Conservation (phyloP, 768 basidiomycete genomes). For the Fomitopsis pulvina region DNA sequence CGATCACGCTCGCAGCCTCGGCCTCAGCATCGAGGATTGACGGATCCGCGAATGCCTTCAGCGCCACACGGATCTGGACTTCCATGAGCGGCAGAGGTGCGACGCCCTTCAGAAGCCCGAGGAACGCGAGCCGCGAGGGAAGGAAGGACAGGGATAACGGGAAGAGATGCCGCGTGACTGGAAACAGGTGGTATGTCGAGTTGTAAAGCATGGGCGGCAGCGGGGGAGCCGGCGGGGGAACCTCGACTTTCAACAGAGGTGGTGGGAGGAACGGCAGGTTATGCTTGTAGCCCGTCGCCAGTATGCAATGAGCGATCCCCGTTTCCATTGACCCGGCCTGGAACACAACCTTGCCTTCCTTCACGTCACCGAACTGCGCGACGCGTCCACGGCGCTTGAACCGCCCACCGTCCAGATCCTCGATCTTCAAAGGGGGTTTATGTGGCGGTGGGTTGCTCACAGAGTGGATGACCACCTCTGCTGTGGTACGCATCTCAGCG, state of each 20-base stretch:
- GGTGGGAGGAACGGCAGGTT: conserved; percentile 55
- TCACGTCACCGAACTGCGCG: conserved; percentile 30
- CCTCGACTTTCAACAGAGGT: conserved; percentile 24
- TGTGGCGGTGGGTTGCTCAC: conserved; percentile 27
- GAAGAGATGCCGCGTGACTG: conserved; percentile 65
- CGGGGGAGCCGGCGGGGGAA: conserved; percentile 42
- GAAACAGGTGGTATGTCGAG: conserved; percentile 61
- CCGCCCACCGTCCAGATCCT: conserved; percentile 16
- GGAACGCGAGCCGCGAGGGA: conserved; percentile 51
- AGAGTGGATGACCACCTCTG: conserved; percentile 50
- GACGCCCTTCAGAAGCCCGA: conserved; percentile 52
- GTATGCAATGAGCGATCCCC: conserved; percentile 54
- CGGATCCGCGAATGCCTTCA: conserved; percentile 49
- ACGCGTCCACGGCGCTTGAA: conserved; percentile 33
- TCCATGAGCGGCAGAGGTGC: conserved; percentile 76
- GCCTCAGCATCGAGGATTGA: conserved; percentile 37
- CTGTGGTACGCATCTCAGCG: conserved; percentile 43
- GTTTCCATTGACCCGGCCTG: conserved; percentile 51
- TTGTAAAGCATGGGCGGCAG: conserved; percentile 51
- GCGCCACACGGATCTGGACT: conserved; percentile 62
- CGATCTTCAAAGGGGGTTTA: not conserved
- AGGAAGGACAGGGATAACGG: conserved; percentile 46
- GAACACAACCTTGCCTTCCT: conserved; percentile 44
- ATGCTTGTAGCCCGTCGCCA: conserved; percentile 73
- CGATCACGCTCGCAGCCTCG: conserved; percentile 44